phyloP scores from a whole-genome alignment of 2,329 filamentous ascomycete genomes.

The Escovopsis weberi region DNA sequence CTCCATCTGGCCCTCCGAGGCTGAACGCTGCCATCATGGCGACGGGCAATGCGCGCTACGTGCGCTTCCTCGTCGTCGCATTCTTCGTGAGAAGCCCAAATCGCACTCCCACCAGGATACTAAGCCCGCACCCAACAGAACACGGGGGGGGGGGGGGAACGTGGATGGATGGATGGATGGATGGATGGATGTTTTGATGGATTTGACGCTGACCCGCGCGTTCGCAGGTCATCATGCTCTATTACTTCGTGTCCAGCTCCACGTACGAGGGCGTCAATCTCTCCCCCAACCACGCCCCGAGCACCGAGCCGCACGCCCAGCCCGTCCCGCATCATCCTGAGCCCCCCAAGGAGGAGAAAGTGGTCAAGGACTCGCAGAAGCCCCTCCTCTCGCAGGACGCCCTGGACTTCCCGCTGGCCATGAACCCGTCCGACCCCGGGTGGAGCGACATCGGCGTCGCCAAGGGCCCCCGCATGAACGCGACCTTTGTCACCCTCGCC shows the following conservation, averaged over 20 bases:
- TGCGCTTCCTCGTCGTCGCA: conserved; percentile 67
- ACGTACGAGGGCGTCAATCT: conserved; percentile 27
- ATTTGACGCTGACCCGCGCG: conserved; percentile 6
- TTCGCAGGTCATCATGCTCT: conserved; percentile 46
- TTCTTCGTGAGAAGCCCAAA: conserved; percentile 51
- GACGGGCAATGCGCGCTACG: conserved; percentile 57
- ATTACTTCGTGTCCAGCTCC: conserved; percentile 66
- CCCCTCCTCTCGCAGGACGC: conserved; percentile 9
- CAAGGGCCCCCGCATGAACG: conserved; percentile 71
- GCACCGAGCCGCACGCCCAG: conserved; percentile 11
- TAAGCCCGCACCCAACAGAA: too few species aligned
- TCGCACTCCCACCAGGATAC: too few species aligned
- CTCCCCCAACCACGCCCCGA: conserved; percentile 10
- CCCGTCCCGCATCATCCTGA: conserved; percentile 1
- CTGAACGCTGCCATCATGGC: conserved; percentile 33
- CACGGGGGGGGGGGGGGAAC: too few species aligned
- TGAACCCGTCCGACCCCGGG: conserved; percentile 36
- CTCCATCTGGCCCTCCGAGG: not conserved
- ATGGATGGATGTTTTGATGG: too few species aligned
- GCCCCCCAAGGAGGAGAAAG: conserved; percentile 9
- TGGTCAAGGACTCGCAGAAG: not conserved
- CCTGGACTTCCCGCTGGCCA: conserved; percentile 32
- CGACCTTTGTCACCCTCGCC: conserved; percentile 91
- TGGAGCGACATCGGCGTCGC: conserved; percentile 40
- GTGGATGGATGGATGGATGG: too few species aligned